Evolutionary conservation across 345 rosid genomes (phyloP).

Genomic region (Gossypium longicalyx): DNA sequence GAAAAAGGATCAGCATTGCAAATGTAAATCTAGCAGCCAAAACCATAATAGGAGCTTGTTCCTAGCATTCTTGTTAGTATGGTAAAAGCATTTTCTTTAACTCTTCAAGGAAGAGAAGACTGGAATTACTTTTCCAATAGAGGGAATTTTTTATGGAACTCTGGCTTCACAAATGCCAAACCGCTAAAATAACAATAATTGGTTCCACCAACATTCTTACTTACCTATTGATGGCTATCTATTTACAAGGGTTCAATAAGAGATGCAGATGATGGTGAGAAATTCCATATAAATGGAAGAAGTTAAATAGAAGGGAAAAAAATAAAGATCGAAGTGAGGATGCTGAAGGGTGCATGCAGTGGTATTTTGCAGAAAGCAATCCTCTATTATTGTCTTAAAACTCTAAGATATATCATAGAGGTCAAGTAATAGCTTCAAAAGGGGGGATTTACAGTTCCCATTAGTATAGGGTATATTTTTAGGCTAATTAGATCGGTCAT

Average conservation of each 20-base stretch:
- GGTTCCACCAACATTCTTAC: neutral
- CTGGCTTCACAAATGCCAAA: neutral
- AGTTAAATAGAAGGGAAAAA: neutral
- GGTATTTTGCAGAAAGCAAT: neutral
- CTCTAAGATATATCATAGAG: neutral
- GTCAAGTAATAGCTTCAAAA: neutral
- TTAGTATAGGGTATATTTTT: neutral
- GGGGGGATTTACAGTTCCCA: neutral
- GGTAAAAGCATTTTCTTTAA: neutral
- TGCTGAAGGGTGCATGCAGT: slow-evolving; percentile 7
- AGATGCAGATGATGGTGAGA: neutral
- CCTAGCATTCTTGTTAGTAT: neutral
- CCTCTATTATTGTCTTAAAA: neutral
- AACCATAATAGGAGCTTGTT: neutral
- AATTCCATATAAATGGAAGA: neutral
- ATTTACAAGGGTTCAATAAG: neutral
- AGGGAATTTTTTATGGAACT: neutral
- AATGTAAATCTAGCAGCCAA: neutral
- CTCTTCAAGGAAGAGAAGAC: neutral
- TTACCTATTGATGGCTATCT: neutral
- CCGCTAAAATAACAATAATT: neutral
- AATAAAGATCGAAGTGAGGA: neutral
- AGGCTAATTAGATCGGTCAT: neutral
- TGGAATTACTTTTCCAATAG: neutral
- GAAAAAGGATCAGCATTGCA: neutral